Base-by-base conservation (phyloP, 257 asterid genomes). In the Fraxinus pennsylvanica region DNA sequence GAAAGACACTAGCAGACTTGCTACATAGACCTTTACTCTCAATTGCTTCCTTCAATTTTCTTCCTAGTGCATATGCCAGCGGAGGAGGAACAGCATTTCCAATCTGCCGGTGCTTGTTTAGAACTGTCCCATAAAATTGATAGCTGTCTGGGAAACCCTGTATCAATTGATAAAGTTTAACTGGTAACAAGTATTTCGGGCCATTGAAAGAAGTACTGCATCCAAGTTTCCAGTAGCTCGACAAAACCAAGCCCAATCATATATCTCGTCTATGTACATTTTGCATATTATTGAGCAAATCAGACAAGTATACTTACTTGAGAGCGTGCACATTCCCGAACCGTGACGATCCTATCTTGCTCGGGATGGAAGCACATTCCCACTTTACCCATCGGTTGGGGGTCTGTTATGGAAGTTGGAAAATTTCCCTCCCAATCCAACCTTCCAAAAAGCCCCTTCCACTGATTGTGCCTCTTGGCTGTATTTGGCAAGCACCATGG, bases 1-100 rank as follows among this genome's bases (percentile, higher is more conserved):
- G 17, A 22, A 57, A 54, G 65, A 19, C 65, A 5, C n/a, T 5
- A 13, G 6, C 59, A 50, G 59, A 17, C 17, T 25, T 63, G 69
- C 35, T 25, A 63, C 67, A 7, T n/a, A 4, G 73, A 12, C 70
- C 70, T 73, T 87, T 87, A 50, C 90, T 81, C 57, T 86, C 86
- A 15, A 90, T 73, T 14, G 97, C 98, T 78, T 93, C 99, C 89
- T 89, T 95, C 5, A 95, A 91, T 82, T 91, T 93, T 79, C 84
- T 78, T 33, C 98, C 99, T 33, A 93, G 79, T 21, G 97, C 99
- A 82, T 89, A 93, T 2, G 99, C 97, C 61, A 95, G 80, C 73
- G 97, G 98, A 63, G 98, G 99, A 61, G 97, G 98, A 79, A 95
- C 99, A 0, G 97, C 99, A 83, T 95, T 95, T 13, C 99, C 99